These are phyloP conservation scores for Coccomyxa sp. DNA, from an alignment of 139 green algal species.

Conservation along the genomic window DNA sequence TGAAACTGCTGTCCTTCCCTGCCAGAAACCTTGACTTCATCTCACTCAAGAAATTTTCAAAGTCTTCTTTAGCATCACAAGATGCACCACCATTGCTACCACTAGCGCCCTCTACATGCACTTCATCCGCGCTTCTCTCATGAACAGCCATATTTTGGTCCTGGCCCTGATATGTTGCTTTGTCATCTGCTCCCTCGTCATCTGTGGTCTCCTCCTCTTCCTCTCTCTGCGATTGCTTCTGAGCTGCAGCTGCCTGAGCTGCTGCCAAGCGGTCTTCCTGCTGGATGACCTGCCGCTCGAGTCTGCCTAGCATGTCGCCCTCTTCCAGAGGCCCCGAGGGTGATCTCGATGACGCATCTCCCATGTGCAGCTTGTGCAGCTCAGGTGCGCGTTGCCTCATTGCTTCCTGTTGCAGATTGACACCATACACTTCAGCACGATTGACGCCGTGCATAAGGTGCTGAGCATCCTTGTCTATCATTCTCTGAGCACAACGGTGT, in stretches of 20 bases:
- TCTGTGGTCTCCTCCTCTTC: not conserved
- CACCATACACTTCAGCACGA: not conserved
- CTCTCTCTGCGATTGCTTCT: not conserved
- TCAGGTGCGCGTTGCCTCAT: conserved; percentile 62
- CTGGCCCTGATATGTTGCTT: too few species aligned
- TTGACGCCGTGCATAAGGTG: not conserved
- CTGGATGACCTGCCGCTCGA: not conserved
- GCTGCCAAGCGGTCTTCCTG: not conserved
- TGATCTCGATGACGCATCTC: too few species aligned
- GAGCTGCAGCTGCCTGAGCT: not conserved
- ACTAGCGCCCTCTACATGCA: too few species aligned
- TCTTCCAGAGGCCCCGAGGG: not conserved
- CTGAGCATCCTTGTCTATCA: not conserved
- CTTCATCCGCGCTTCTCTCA: too few species aligned
- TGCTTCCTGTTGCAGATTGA: conserved; percentile 5
- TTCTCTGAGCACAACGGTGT: not conserved
- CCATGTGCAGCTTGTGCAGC: conserved; percentile 19
- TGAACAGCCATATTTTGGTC: too few species aligned
- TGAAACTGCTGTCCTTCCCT: conserved; percentile 39
- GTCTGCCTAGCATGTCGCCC: not conserved
- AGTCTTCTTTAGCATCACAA: conserved; percentile 3
- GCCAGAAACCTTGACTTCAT: conserved; percentile 73
- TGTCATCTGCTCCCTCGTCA: not conserved
- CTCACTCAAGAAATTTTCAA: conserved; percentile 48
- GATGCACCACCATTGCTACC: too few species aligned